phyloP scores from a whole-genome alignment of 345 rosid species.

The Lenwebbia sp. region DNA sequence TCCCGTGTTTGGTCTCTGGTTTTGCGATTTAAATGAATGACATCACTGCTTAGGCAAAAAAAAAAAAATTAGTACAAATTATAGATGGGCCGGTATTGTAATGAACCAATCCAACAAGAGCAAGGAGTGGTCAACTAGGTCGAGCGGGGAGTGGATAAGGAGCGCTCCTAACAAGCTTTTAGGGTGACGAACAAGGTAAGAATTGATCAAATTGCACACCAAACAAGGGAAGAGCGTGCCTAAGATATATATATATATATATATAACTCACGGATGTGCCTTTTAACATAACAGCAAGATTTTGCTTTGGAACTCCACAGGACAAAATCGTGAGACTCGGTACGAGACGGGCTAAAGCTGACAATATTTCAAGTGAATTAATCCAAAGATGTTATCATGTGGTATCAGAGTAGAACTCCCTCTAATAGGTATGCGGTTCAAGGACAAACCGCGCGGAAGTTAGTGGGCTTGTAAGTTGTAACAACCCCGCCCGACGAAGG shows the following conservation, averaged over 20 bases:
- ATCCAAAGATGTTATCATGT: fast-evolving
- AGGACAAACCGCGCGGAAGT: fast-evolving
- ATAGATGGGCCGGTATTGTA: not conserved
- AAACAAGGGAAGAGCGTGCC: fast-evolving
- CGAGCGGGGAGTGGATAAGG: fast-evolving
- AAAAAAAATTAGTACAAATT: not conserved
- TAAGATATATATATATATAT: not conserved
- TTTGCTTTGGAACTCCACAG: not conserved
- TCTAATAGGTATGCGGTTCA: fast-evolving
- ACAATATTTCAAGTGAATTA: not conserved
- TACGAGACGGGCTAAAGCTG: not conserved
- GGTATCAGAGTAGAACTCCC: not conserved
- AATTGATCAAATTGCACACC: not conserved
- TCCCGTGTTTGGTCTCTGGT: not conserved
- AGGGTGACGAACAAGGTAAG: fast-evolving
- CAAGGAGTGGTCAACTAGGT: fast-evolving
- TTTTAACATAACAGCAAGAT: not conserved
- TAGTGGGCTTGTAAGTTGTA: fast-evolving
- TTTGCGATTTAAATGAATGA: not conserved
- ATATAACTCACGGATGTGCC: no score
- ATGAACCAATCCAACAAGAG: fast-evolving
- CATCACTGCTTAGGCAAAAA: not conserved
- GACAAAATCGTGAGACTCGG: fast-evolving
- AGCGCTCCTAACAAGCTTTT: fast-evolving
- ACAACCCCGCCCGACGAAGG: fast-evolving